Evolutionary conservation across 2,329 filamentous ascomycete species (phyloP).

Genomic region (Hymenoscyphus infarciens): DNA sequence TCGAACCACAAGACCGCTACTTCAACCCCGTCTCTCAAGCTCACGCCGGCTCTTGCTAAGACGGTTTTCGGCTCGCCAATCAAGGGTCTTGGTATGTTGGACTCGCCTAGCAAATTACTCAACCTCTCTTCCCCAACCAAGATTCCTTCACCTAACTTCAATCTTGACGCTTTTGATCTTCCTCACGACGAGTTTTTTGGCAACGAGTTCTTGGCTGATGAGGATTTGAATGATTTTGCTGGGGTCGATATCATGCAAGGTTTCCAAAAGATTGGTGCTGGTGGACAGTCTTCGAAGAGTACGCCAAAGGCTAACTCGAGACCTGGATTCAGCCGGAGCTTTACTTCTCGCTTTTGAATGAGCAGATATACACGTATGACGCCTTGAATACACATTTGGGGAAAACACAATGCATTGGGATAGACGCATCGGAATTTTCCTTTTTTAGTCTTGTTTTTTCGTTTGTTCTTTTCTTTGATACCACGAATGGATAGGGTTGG

Average conservation of each 20-base stretch:
- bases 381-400: not conserved
- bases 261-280: conserved; percentile 71
- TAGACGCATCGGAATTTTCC: not conserved
- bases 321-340: conserved; percentile 32
- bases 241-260: conserved; percentile 71
- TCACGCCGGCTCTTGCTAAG: conserved; percentile 38
- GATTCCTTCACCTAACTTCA: conserved; percentile 23
- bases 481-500: conserved; percentile 3
- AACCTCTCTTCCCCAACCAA: conserved; percentile 27
- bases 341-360: conserved; percentile 34
- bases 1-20: conserved; percentile 46
- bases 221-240: conserved; percentile 55
- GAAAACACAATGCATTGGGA: not conserved
- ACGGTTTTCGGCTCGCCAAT: conserved; percentile 50
- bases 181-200: conserved; percentile 52
- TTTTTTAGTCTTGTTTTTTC: not conserved
- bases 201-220: conserved; percentile 49
- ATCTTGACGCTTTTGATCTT: conserved; percentile 26
- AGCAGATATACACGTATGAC: not conserved
- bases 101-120: conserved; percentile 52
- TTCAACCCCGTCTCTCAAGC: conserved; percentile 49
- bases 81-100: conserved; percentile 52
- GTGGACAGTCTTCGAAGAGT: conserved; percentile 22
- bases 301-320: conserved; percentile 27
- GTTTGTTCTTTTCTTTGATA: not conserved